These are phyloP conservation scores for Papiliotrema fonsecae DNA, from an alignment of 1,284 basidiomycete genomes.

Conservation along the genomic window DNA sequence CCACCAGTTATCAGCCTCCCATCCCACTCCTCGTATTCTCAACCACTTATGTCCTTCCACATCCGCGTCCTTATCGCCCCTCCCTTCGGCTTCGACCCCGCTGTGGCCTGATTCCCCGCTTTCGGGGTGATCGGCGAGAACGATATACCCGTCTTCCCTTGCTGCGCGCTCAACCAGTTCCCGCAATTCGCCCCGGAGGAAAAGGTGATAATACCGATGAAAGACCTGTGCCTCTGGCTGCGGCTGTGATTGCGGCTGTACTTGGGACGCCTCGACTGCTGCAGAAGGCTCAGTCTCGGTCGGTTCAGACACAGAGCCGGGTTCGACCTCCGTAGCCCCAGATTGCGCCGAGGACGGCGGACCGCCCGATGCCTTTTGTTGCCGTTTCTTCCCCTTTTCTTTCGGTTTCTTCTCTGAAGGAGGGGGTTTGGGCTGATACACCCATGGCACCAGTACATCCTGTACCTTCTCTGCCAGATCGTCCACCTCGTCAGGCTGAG, in stretches of 20 bases:
- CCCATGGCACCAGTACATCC: slow-evolving; percentile 73
- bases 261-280: no score
- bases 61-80: slow-evolving; percentile 12
- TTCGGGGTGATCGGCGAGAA: background rate
- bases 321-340: no score
- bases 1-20: slow-evolving; percentile 60
- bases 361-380: no score
- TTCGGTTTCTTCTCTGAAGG: background rate
- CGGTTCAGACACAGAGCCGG: no score
- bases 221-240: slow-evolving; percentile 51
- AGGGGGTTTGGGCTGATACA: slow-evolving; percentile 29
- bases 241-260: background rate
- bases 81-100: background rate
- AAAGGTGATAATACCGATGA: slow-evolving; percentile 92
- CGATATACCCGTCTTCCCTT: slow-evolving; percentile 53
- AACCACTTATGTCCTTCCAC: slow-evolving; percentile 49
- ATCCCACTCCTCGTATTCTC: slow-evolving; percentile 67
- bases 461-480: slow-evolving; percentile 37
- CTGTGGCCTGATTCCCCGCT: background rate
- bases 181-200: slow-evolving; percentile 68
- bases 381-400: no score
- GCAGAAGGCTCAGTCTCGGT: no score
- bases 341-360: no score
- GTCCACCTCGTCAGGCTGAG: background rate
- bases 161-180: slow-evolving; percentile 62